Evolutionary conservation across 1,284 basidiomycete species (phyloP), one percentile per base, ranked within the genome.

Genomic region (Pholiota adiposa): DNA sequence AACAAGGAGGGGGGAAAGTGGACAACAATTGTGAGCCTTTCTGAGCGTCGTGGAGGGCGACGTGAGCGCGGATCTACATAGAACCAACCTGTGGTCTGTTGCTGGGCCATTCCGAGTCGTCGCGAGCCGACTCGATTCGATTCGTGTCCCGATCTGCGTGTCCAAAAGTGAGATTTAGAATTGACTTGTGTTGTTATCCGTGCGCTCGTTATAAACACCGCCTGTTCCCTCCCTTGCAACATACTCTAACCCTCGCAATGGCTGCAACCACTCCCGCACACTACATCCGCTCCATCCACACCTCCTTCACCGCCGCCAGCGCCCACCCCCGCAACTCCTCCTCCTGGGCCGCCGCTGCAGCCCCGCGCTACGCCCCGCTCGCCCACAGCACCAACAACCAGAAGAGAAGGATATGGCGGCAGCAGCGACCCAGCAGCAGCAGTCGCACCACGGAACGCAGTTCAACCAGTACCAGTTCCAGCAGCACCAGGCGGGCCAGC

Each of bases 271-370:
- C 69, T 16, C 63, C 69, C 14, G 60, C 70, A 25, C 73, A 74
- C 67, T 74, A 76, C 70, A 72, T 76, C 63, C 75, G 74, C 58
- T 71, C 72, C 59, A 73, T 75, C 68, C 74, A 75, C 61, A 73
- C 74, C 51, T 71, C 73, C 59, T 75, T 74, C 71, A 74, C 73
- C 49, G 65, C 67, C 11, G 65, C 73, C 49, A 64, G 66, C 11
- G 65, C 68, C 14, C 71, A 73, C 73, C 51, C 63, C 66, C 19
- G 63, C 54, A 56, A 48, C 54, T n/a, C 34, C 23, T 29, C 63
- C 51, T 33, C 60, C 7, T 54, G 52, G 52, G 38, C 52, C 41
- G n/a, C 27, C 14, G 38, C 38, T 16, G 40, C 38, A 16, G 25
- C 52, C 7, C 38, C 29, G 12, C 52, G 36, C 40, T 29, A 54